Evolutionary conservation across 768 basidiomycete genomes (phyloP), one percentile per base, ranked within the genome.

Genomic region (Mycena rebaudengoi): DNA sequence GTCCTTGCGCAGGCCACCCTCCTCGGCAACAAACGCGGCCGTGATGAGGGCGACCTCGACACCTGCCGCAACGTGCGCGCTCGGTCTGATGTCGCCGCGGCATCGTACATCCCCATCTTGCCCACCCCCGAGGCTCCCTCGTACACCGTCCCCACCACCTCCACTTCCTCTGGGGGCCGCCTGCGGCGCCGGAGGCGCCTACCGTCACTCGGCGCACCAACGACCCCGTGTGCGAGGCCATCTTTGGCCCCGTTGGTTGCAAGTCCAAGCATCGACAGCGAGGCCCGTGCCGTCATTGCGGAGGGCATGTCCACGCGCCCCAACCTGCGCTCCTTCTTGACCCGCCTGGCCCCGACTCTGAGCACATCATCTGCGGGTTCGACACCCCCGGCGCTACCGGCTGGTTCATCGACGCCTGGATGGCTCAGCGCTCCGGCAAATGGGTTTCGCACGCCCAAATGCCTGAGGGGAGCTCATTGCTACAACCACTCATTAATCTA

Each of bases 391-490:
- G 35, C 25, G 1, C 26, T 26, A 26, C 46, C 12, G 56, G 1
- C 18, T 40, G 46, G 35, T 49, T 49, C 37, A 49, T 49, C 35
- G 20, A 37, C 26, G 40, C 35, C 7, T 57, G 55, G 45, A 57
- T 56, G 54, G 43, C 29, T 3, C 5, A 51, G 49, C 49, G 49
- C 11, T 35, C 3, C 8, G 33, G 49, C 1, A 25, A 1, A 11
- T 56, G 55, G 55, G n/a, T n/a, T n/a, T n/a, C n/a, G n/a, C n/a
- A n/a, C n/a, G n/a, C n/a, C n/a, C n/a, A n/a, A n/a, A 56, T 35
- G 54, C 21, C 44, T 57, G 45, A 48, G 55, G 55, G 44, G 33
- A 57, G 55, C 55, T 48, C 55, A 32, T 44, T 14, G 40, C 53
- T 14, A 3, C 2, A 2, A n/a, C 41, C 43, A 32, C 43, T 56